Evolutionary conservation across 495 filamentous ascomycete species (phyloP).

Genomic region (Aspergillus affinis): DNA sequence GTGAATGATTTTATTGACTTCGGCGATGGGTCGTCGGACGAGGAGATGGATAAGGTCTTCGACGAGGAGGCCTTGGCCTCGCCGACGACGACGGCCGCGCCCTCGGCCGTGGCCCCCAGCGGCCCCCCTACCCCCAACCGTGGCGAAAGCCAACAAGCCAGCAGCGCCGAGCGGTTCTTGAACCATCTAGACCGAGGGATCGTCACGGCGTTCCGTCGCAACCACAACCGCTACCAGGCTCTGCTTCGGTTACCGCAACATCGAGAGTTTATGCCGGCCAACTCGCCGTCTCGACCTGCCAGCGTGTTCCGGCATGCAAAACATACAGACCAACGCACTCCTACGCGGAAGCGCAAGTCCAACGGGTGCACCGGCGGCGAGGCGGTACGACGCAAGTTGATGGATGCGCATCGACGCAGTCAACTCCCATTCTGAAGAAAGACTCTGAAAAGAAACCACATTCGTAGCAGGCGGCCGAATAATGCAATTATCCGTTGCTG

Average conservation of each 20-base stretch:
- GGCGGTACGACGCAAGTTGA: constrained; percentile 48
- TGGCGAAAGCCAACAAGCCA: constrained; percentile 48
- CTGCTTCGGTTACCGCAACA: constrained; percentile 61
- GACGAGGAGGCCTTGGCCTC: constrained; percentile 41
- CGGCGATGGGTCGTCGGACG: constrained; percentile 58
- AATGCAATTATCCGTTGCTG: neutral
- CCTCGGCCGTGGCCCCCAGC: constrained; percentile 37
- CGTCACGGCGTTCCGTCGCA: constrained; percentile 76
- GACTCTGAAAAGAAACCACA: constrained; percentile 1
- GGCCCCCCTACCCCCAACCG: constrained; percentile 52
- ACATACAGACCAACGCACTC: constrained; percentile 44
- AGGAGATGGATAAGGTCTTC: constrained; percentile 40
- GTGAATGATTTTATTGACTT: constrained; percentile 75
- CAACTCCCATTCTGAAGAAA: constrained; percentile 38
- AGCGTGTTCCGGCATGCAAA: constrained; percentile 49
- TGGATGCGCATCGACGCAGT: constrained; percentile 44
- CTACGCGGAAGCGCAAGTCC: constrained; percentile 44
- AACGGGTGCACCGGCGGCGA: constrained; percentile 41
- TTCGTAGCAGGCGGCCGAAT: constrained; percentile 5
- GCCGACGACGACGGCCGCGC: constrained; percentile 37
- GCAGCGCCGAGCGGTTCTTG: constrained; percentile 57
- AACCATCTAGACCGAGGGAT: constrained; percentile 68
- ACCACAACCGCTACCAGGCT: constrained; percentile 71
- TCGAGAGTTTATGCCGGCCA: constrained; percentile 51
- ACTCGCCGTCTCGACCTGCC: constrained; percentile 43